Conservation (phyloP, 805 yeast species). For the Millerago galiae region DNA sequence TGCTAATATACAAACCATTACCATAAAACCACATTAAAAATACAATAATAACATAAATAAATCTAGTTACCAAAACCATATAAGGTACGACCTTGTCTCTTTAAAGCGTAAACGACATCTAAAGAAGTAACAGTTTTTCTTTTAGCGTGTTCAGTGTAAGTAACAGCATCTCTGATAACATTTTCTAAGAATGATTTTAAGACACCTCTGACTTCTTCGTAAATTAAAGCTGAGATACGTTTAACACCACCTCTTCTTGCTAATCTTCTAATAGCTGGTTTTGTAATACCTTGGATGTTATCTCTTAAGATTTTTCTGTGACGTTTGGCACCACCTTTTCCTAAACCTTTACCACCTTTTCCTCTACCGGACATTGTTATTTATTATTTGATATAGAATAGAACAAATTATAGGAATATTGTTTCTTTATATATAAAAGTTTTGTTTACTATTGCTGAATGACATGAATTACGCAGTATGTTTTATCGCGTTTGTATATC, state of each 20-base stretch:
- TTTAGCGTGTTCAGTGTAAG: conserved; percentile 99
- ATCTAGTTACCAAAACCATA: conserved; percentile 99
- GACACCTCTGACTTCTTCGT: conserved; percentile 98
- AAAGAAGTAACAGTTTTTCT: conserved; percentile 99
- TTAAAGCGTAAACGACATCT: conserved; percentile 97
- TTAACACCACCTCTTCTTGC: conserved; percentile 99
- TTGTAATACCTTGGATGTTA: conserved; percentile 99
- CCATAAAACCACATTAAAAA: conserved; percentile 14
- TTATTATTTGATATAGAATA: conserved; percentile 9
- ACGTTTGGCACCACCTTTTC: conserved; percentile 99
- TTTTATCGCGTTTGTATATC: neutral
- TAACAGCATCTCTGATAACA: conserved; percentile 98
- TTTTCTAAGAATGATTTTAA: conserved; percentile 92
- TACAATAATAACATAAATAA: conserved; percentile 6
- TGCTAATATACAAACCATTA: conserved; percentile 13
- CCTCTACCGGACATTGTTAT: conserved; percentile 92
- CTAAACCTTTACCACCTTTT: conserved; percentile 99
- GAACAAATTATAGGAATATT: neutral
- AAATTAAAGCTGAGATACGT: conserved; percentile 98
- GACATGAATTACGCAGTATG: neutral
- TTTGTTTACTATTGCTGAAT: neutral
- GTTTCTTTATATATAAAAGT: conserved; percentile 1
- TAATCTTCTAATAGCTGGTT: conserved; percentile 99
- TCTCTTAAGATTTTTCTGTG: conserved; percentile 99
- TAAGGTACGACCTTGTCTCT: conserved; percentile 99